Evolutionary conservation across 2,329 filamentous ascomycete genomes (phyloP), one percentile per base, ranked within the genome.

Genomic region (Botrytis cinerea): DNA sequence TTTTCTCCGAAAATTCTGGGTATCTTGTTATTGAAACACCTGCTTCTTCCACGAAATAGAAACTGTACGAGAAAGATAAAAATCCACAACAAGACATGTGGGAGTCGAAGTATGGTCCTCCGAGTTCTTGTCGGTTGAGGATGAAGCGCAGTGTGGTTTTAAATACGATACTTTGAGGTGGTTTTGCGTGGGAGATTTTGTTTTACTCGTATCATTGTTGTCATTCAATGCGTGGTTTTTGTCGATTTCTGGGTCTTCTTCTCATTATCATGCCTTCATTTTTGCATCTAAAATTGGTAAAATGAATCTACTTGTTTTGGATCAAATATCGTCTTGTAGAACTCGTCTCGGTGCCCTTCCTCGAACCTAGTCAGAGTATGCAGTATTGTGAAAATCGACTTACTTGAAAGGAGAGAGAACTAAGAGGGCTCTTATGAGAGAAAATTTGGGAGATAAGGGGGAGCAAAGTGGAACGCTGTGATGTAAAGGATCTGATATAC

Each of bases 121-220:
- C 5, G 51, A 8, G n/a, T 18, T 18, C 14, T 28, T 18, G 14
- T 18, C 14, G 7, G n/a, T 14, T 28, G n/a, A 4, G 51, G 12
- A 28, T 28, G 7, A 54, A 54, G n/a, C n/a, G 7, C 2, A 6
- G n/a, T 54, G n/a, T 54, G n/a, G 8, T 8, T n/a, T 7, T 5
- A 3, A 14, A n/a, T 18, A 28, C 6, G 5, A 54, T 28, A 9
- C n/a, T 54, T 54, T 1, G 6, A 8, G 5, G 6, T 28, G 6
- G 5, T 28, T 18, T 28, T 28, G 2, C 1, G 6, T 28, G 6
- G 1, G n/a, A 8, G 6, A 1, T 8, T 8, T 28, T 16, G 14
- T 0, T 8, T 28, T 54, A 0, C 1, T 28, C 0, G 14, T 18
- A 28, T 18, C 1, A 0, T 16, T 54, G 16, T 28, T 18, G 14